Evolutionary conservation across 2,329 filamentous ascomycete species (phyloP).

Genomic region (Zymoseptoria passerinii): DNA sequence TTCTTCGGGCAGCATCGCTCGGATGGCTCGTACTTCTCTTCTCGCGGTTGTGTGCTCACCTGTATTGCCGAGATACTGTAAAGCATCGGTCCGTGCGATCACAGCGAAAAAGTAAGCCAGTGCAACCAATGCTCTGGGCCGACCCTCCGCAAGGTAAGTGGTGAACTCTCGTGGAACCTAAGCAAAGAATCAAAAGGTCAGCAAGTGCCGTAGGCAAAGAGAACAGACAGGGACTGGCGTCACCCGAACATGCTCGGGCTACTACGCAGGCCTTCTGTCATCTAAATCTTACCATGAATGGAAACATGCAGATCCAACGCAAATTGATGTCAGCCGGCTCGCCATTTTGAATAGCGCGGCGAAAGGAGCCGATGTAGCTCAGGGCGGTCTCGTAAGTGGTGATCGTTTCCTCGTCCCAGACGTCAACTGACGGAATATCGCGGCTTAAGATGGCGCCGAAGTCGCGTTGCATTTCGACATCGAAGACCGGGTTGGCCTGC

Average conservation of each 20-base stretch:
- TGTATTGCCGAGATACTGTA: constrained; percentile 25
- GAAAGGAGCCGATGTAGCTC: constrained; percentile 24
- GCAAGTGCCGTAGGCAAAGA: background rate
- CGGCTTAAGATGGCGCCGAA: constrained; percentile 20
- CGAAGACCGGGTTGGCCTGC: constrained; percentile 14
- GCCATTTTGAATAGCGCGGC: constrained; percentile 17
- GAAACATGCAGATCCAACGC: constrained; percentile 27
- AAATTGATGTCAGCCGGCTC: constrained; percentile 21
- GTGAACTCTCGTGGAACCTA: constrained; percentile 23
- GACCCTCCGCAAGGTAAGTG: constrained; percentile 24
- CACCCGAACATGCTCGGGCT: background rate
- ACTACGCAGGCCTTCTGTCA: background rate
- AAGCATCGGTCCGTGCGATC: constrained; percentile 20
- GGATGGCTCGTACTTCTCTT: constrained; percentile 23
- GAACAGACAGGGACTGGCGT: background rate
- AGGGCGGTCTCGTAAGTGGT: constrained; percentile 24
- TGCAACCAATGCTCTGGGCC: constrained; percentile 29
- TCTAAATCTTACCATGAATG: constrained; percentile 16
- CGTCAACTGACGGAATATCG: constrained; percentile 15
- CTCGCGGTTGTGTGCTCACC: constrained; percentile 18
- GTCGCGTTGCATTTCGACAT: constrained; percentile 14
- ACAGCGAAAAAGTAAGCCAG: constrained; percentile 30
- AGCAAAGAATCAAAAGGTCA: background rate
- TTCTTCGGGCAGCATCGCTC: constrained; percentile 20
- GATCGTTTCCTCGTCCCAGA: constrained; percentile 17